Base-by-base conservation (phyloP, 768 basidiomycete species). In the Pleurotus sapidus region DNA sequence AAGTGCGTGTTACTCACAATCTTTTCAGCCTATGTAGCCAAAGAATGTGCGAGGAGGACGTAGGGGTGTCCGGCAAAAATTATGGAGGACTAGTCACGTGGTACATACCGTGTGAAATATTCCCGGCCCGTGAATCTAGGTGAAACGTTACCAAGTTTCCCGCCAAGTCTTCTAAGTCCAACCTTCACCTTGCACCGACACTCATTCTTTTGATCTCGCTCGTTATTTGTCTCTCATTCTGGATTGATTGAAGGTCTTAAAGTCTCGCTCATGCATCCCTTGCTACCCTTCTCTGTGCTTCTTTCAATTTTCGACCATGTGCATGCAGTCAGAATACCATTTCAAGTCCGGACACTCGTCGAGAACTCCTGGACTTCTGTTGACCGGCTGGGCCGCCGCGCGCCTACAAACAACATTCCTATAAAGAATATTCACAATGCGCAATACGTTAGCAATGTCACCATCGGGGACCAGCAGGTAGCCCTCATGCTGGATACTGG, bases 401-500 rank as follows among this genome's bases (percentile, higher is more conserved):
- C 58, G 17, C 30, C 30, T 11, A 65, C 20, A 30, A 64, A 67
- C 37, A 68, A 72, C 34, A 61, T 86, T 3, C 74, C 83, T 14
- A 71, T 91, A 24, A 72, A 72, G 23, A 87, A 91, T 70, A 84
- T 80, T 0, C 84, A 83, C 61, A 91, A 92, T 72, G 77, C 84
- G 0, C 84, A 89, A 64, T 92, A 92, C 65, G 82, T 87, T 49
- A 75, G 80, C 40, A 90, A 89, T 64, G 77, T 92, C 60, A 88
- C 86, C 14, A 70, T 92, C 43, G 86, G 82, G 14, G 87, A 87
- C 15, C 70, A 70, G 18, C 64, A 72, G 3, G 72, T 88, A 60
- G 75, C 78, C 20, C 86, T 91, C 51, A 73, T 89, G 63, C 69
- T 92, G 54, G 90, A 92, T 66, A 91, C 89, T 5, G 90, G 90